Evolutionary conservation across 768 basidiomycete genomes (phyloP).

Genomic region (Termitomyces sp.): DNA sequence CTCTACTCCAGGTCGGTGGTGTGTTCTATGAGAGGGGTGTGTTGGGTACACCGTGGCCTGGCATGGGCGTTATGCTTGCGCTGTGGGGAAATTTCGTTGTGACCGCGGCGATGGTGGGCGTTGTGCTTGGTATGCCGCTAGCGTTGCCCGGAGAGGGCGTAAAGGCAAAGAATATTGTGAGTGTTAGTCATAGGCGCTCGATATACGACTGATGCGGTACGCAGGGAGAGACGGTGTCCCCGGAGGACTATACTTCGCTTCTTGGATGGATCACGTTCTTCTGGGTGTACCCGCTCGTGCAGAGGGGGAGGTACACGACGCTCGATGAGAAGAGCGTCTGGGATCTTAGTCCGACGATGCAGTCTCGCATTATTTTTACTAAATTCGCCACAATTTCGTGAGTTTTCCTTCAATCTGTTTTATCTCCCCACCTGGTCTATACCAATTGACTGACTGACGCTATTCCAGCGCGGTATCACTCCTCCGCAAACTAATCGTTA

Average conservation of each 20-base stretch:
- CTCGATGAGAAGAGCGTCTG: constrained; percentile 74
- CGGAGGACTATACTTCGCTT: constrained; percentile 75
- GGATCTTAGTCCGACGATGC: constrained; percentile 65
- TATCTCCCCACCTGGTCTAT: background rate
- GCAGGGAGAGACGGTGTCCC: constrained; percentile 56
- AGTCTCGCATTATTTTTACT: constrained; percentile 62
- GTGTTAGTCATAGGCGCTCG: constrained; percentile 22
- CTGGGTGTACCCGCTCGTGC: constrained; percentile 70
- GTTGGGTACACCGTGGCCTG: constrained; percentile 43
- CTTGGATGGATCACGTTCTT: constrained; percentile 70
- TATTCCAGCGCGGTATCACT: constrained; percentile 28
- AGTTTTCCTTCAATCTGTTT: no score
- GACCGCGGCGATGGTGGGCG: constrained; percentile 38
- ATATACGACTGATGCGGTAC: background rate
- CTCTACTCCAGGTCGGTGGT: constrained; percentile 51
- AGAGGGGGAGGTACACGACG: constrained; percentile 49
- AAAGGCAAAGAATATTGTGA: constrained; percentile 58
- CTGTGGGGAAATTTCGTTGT: constrained; percentile 43
- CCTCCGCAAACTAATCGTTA: constrained; percentile 39
- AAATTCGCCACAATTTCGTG: constrained; percentile 41
- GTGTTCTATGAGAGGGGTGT: constrained; percentile 50
- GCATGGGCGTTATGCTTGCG: constrained; percentile 26
- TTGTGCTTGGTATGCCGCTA: constrained; percentile 64
- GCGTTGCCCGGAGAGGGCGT: constrained; percentile 56
- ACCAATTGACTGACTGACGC: background rate